phyloP scores from a whole-genome alignment of 176 grass and related monocot genomes.

The Phyllostachys edulis region DNA sequence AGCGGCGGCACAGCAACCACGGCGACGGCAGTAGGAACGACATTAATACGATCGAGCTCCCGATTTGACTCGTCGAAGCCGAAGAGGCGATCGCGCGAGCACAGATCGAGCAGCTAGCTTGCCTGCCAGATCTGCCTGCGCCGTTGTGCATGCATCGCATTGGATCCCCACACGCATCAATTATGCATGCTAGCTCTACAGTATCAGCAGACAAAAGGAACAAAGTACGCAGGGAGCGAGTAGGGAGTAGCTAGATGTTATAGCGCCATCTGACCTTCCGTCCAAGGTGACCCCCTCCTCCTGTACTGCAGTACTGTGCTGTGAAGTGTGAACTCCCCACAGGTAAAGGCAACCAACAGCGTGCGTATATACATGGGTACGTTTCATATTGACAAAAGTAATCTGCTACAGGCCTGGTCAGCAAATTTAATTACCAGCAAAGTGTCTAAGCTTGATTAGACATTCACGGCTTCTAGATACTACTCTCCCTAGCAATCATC shows the following conservation, averaged over 20 bases:
- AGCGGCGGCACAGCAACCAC: not conserved
- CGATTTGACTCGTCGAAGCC: not conserved
- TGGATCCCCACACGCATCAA: not conserved
- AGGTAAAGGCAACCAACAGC: not conserved
- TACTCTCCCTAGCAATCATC: not conserved
- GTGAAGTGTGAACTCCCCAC: not conserved
- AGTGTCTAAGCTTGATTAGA: not conserved
- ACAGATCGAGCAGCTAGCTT: not conserved
- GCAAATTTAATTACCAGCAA: not conserved
- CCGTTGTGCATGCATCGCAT: too few relatives aligned
- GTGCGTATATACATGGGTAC: not conserved
- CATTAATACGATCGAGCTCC: not conserved
- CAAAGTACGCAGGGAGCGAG: not conserved
- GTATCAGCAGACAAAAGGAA: constrained; percentile 4
- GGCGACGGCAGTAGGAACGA: not conserved
- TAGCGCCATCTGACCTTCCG: not conserved
- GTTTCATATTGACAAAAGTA: not conserved
- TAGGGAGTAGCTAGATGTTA: not conserved
- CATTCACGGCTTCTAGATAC: not conserved
- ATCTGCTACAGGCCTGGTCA: not conserved
- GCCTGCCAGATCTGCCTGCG: not conserved
- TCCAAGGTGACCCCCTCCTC: not conserved
- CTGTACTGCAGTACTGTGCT: not conserved
- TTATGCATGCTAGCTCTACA: not conserved
- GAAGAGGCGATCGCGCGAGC: not conserved